Evolutionary conservation across 108 stramenopile genomes (phyloP).

Genomic region (Skeletonema menzelii): DNA sequence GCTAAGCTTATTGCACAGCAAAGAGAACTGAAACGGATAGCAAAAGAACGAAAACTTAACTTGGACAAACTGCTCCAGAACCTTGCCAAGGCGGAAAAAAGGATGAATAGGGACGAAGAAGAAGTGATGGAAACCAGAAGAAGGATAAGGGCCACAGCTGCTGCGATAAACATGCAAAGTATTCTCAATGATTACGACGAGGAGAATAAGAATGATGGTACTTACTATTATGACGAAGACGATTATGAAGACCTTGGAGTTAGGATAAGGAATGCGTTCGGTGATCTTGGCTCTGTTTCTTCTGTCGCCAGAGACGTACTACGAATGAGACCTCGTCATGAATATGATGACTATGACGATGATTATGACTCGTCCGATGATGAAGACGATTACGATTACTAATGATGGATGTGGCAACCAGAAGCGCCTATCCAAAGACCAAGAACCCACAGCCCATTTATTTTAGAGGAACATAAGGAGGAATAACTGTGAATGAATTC

Average conservation of each 20-base stretch:
- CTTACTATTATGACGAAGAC: too few species aligned
- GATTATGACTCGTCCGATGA: too few species aligned
- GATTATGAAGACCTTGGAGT: background rate
- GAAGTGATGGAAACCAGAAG: background rate
- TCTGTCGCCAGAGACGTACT: background rate
- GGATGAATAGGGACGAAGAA: background rate
- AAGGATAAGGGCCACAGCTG: background rate
- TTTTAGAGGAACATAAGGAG: too few species aligned
- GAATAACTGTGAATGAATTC: too few species aligned
- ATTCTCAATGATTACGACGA: background rate
- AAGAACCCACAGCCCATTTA: too few species aligned
- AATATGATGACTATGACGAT: too few species aligned
- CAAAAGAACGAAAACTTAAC: background rate
- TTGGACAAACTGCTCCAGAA: background rate
- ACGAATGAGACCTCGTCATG: background rate
- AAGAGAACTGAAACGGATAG: background rate
- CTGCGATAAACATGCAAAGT: background rate
- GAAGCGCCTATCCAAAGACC: too few species aligned
- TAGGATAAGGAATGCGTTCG: background rate
- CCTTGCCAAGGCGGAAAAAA: background rate
- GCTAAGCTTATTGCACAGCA: too few species aligned
- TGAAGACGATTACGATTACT: too few species aligned
- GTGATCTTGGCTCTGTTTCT: background rate
- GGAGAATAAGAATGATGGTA: too few species aligned
- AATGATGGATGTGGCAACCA: too few species aligned